phyloP scores from a whole-genome alignment of 78 protist genomes.

The Speleostelium caveatum region DNA sequence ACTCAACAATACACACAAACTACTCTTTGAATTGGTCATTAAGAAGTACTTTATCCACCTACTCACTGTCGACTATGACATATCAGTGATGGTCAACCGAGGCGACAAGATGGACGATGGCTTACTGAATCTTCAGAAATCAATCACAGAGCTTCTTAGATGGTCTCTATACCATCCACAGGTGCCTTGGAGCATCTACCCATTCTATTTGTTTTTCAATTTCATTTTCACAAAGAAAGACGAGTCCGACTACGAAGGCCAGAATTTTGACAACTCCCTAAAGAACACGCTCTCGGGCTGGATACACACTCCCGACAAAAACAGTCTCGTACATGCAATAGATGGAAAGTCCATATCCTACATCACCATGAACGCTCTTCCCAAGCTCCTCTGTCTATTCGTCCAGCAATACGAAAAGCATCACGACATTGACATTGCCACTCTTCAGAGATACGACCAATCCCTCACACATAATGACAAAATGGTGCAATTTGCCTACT shows the following conservation, averaged over 20 bases:
- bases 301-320: not conserved
- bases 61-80: no score
- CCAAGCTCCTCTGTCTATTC: not conserved
- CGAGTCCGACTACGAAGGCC: not conserved
- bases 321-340: not conserved
- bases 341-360: not conserved
- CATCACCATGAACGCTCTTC: not conserved
- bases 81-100: no score
- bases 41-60: no score
- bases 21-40: no score
- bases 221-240: not conserved
- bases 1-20: no score
- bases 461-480: no score
- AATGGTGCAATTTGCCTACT: conserved; percentile 50
- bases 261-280: not conserved
- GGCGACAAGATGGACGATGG: no score
- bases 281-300: not conserved
- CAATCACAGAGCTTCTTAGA: not conserved
- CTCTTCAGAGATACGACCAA: not conserved
- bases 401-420: not conserved
- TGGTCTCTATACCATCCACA: conserved; percentile 71
- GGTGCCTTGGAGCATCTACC: conserved; percentile 38
- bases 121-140: no score
- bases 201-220: conserved; percentile 1
- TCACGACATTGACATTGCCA: not conserved